Evolutionary conservation across 768 basidiomycete genomes (phyloP).

Genomic region (Pleurotus sapidus): DNA sequence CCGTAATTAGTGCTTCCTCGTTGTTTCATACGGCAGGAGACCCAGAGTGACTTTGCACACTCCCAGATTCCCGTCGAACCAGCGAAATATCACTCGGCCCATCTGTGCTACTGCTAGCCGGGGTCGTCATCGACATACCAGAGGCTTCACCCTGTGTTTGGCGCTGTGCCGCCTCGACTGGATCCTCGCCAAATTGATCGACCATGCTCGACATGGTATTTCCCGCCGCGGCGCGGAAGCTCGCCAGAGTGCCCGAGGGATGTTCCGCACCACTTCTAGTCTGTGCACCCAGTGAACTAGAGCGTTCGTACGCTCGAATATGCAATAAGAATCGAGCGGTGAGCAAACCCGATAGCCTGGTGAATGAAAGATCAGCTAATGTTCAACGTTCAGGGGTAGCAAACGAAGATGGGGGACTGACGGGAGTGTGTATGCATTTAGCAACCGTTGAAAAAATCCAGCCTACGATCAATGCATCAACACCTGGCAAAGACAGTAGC

Average conservation of each 20-base stretch:
- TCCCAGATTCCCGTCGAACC: too few species aligned
- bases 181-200: constrained; percentile 9
- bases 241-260: not conserved
- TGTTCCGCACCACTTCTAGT: not conserved
- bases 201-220: not conserved
- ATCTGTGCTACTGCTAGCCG: too few species aligned
- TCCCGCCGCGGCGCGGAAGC: not conserved
- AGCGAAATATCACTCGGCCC: too few species aligned
- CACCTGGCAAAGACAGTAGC: not conserved
- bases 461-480: constrained; percentile 10
- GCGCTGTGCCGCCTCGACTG: constrained; percentile 1
- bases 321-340: constrained; percentile 21
- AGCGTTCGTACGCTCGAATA: constrained; percentile 15
- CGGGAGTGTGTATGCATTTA: constrained; percentile 2
- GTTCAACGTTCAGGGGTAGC: not conserved
- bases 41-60: too few species aligned
- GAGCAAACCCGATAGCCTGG: constrained; percentile 18
- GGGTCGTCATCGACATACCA: too few species aligned
- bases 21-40: too few species aligned
- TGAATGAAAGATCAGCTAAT: not conserved
- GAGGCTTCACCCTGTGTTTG: not conserved
- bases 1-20: too few species aligned
- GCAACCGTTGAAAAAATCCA: constrained; percentile 21
- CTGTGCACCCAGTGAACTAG: not conserved
- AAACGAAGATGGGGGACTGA: not conserved